phyloP scores from a whole-genome alignment of 169 alveolate species.

The Cryptosporidium muris region DNA sequence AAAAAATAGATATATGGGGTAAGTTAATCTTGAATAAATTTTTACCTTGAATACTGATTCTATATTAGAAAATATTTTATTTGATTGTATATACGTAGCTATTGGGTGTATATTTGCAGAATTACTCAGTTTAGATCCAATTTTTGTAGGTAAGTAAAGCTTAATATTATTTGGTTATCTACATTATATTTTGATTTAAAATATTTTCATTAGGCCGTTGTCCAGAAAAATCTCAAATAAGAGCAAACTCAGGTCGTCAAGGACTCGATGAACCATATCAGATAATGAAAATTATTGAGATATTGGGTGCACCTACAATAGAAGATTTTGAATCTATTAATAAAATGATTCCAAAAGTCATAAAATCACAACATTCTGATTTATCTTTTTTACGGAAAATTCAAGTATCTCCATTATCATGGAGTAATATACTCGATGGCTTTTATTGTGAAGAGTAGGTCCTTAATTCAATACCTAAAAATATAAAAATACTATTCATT shows the following conservation, averaged over 20 bases:
- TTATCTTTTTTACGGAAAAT: conserved; percentile 2
- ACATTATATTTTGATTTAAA: background rate
- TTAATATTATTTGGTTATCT: background rate
- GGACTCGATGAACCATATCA: conserved; percentile 66
- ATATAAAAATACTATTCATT: background rate
- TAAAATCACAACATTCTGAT: background rate
- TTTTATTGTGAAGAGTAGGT: conserved; percentile 49
- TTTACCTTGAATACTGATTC: background rate
- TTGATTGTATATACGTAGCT: conserved; percentile 1
- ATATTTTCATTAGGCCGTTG: conserved; percentile 39
- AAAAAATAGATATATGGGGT: conserved; percentile 71
- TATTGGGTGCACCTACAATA: conserved; percentile 37
- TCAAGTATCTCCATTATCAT: conserved; percentile 24
- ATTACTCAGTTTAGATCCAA: conserved; percentile 36
- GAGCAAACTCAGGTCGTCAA: conserved; percentile 2
- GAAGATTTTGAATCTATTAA: conserved; percentile 8
- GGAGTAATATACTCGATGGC: conserved; percentile 37
- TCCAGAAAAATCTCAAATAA: conserved; percentile 28
- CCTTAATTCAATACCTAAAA: background rate
- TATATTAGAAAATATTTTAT: background rate
- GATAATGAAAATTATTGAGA: conserved; percentile 42
- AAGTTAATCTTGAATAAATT: background rate
- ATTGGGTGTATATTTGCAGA: conserved; percentile 63
- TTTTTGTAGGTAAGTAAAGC: conserved; percentile 59
- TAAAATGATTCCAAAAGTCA: conserved; percentile 17